Evolutionary conservation across 225 moss, liverwort and hornwort species (phyloP), one percentile per base, ranked within the genome.

Genomic region (Lunularia cruciata): DNA sequence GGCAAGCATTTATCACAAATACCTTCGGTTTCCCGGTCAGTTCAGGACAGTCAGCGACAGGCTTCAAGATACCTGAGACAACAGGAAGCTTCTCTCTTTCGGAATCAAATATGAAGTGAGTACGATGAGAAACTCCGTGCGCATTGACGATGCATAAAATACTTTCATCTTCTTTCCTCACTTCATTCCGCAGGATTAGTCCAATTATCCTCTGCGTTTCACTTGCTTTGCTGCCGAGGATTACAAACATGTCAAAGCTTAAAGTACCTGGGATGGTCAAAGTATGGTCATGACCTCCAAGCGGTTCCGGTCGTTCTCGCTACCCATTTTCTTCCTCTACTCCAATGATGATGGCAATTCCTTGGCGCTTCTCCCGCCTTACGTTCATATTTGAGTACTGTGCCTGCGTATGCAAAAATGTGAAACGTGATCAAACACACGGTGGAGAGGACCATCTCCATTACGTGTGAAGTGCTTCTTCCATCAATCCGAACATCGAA

Each of bases 1-100:
- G 66, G 31, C 48, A 66, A 51, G 48, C 47, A 14, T 66, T 66
- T 1, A 66, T 19, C 6, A 66, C 8, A 49, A 66, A 66, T 31
- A 66, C 66, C 47, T 66, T 66, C 0, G 66, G 66, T 15, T 66
- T 66, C 31, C 66, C 66, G 14, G 19, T 32, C 6, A 66, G 66
- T n/a, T 1, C 18, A 31, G 9, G 16, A 14, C 1, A 20, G 0
- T 5, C 20, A 23, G 48, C 32, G 23, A 66, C 33, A 48, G 66
- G 66, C 51, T 49, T 14, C 66, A 66, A 19, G 18, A 65, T 33
- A 16, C 0, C 48, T 1, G 31, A n/a, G 14, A 48, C 6, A n/a
- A 49, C 10, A 0, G 47, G 19, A 13, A 48, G 13, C 8, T 8
- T 2, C 1, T 16, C 2, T 6, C 14, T 25, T 0, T 14, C 8